Evolutionary conservation across 768 basidiomycete species (phyloP), one percentile per base, ranked within the genome.

Genomic region (Tylopilus subfusipes): DNA sequence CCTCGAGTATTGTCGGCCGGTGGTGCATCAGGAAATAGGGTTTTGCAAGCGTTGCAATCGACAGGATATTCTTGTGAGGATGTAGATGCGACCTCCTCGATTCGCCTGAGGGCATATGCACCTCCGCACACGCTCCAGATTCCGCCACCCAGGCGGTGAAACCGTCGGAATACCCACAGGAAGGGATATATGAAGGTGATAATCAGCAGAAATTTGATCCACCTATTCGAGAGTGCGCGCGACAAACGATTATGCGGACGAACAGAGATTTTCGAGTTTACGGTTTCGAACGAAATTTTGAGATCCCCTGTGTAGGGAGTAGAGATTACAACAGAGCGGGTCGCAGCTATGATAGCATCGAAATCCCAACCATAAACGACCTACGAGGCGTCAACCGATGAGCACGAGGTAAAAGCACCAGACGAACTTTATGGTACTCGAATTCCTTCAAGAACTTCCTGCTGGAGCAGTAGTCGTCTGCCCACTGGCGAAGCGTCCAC

Each of bases 381-480:
- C 61, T 83, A 64, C 27, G 65, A 70, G 34, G 73, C 14, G 62
- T 52, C 72, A 73, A 31, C n/a, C 40, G 56, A 61, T 31, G 47
- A 18, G 29, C 11, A 12, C 14, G 7, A 29, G 13, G 29, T 31
- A 10, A 50, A 38, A 36, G 18, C 40, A 39, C 13, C 34, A 12
- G 39, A 55, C 66, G 16, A 54, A 85, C 85, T 75, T 90, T 90
- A 22, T 78, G 73, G 57, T 90, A 88, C 7, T 80, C 76, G 64
- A 93, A 90, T 69, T 92, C 90, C 67, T 92, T 93, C 57, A 93
- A 73, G 16, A 77, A 68, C 61, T 86, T 91, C 9, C 68, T 74
- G 62, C 85, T 87, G 24, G 79, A 76, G 54, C 89, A 91, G 62
- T 90, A 93, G 52, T 87, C 84, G 59, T 92, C 88, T 9, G 89